A percentile compares a stretch with the other conserved stretches of the same genome.
Conservation (phyloP, 257 asterid species). For the Nicotiana tomentosiformis region DNA sequence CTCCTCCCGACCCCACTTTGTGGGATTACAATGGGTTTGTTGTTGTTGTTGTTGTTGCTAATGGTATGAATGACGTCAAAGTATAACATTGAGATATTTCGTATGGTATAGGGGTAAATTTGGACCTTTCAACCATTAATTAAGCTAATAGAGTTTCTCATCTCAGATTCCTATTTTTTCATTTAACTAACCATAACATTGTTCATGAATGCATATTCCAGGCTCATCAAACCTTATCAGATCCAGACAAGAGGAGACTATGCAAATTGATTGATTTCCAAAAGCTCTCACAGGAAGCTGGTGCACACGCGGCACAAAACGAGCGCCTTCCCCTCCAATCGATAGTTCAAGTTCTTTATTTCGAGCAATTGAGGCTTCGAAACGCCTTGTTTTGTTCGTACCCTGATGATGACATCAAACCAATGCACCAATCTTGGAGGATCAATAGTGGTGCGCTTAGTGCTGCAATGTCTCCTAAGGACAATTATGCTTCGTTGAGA, state of each 20-base stretch:
- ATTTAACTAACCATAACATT: not conserved
- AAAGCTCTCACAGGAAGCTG: conserved; percentile 85
- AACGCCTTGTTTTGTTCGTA: conserved; percentile 57
- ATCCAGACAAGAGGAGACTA: conserved; percentile 66
- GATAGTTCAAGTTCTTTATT: conserved; percentile 84
- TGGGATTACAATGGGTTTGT: too few species aligned
- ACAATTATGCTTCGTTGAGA: conserved; percentile 85
- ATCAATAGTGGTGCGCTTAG: conserved; percentile 87
- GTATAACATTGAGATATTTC: not conserved
- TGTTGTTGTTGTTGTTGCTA: too few species aligned
- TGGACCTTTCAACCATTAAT: not conserved
- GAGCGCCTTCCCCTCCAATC: conserved; percentile 94
- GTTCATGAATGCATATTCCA: conserved; percentile 21
- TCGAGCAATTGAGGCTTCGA: conserved; percentile 80
- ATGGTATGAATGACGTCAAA: not conserved
- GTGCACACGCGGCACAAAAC: conserved; percentile 93
- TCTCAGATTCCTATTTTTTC: too few species aligned
- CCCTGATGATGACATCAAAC: conserved; percentile 82
- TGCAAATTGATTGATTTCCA: conserved; percentile 83
- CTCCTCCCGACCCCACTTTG: too few species aligned
- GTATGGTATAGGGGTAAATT: not conserved
- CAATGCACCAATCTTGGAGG: conserved; percentile 83
- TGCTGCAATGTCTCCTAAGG: conserved; percentile 91
- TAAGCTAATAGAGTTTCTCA: too few species aligned
- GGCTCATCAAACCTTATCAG: conserved; percentile 79